Evolutionary conservation across 108 stramenopile genomes (phyloP).

Genomic region (Nitzschia sp.): DNA sequence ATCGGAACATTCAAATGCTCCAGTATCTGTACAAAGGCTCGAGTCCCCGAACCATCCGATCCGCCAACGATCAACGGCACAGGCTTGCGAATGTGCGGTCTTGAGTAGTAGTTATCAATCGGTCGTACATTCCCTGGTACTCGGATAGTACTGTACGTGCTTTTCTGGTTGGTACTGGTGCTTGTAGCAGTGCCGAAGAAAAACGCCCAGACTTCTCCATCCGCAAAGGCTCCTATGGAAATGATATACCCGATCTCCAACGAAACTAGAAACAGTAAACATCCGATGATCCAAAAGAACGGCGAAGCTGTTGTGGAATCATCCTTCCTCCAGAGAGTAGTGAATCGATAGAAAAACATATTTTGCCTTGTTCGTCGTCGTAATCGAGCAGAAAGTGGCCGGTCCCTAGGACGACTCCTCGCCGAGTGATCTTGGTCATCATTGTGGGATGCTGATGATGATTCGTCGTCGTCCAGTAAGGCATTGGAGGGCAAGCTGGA

Average conservation of each 20-base stretch:
- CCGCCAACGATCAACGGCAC: slow-evolving; percentile 62
- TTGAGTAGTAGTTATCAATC: slow-evolving; percentile 11
- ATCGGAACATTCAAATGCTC: slow-evolving; percentile 57
- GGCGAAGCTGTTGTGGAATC: not conserved
- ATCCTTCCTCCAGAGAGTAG: no score
- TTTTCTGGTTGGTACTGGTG: not conserved
- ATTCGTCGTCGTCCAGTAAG: not conserved
- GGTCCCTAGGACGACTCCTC: not conserved
- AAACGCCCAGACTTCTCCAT: not conserved
- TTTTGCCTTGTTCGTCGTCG: not conserved
- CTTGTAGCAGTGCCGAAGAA: not conserved
- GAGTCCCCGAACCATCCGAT: slow-evolving; percentile 77
- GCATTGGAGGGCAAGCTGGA: not conserved
- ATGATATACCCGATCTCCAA: not conserved
- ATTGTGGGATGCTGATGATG: not conserved
- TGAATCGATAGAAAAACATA: not conserved
- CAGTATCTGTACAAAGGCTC: slow-evolving; percentile 64
- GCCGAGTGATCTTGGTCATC: no score
- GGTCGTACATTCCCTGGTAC: not conserved
- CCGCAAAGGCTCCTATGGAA: not conserved
- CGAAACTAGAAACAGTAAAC: not conserved
- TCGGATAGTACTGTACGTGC: not conserved
- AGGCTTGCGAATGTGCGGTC: slow-evolving; percentile 9
- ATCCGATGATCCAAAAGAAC: not conserved
- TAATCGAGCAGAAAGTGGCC: not conserved